Conservation (phyloP, 2,329 filamentous ascomycete genomes). For the Monosporascus sp. region DNA sequence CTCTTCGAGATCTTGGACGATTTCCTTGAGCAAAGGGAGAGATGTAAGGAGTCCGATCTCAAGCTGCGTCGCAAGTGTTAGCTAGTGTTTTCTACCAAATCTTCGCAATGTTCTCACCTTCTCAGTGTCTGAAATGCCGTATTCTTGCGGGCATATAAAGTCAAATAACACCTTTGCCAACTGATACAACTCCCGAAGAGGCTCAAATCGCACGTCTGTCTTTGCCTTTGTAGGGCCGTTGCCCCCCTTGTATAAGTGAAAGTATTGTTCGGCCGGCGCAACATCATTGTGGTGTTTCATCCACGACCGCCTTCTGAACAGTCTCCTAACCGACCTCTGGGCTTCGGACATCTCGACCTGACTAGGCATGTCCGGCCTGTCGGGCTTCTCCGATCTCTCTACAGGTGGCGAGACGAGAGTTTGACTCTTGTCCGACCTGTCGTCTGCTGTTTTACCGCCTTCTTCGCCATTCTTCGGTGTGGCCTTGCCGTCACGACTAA, state of each 20-base stretch:
- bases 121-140: slow-evolving; percentile 90
- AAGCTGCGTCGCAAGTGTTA: slow-evolving; percentile 39
- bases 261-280: slow-evolving; percentile 67
- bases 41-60: slow-evolving; percentile 95
- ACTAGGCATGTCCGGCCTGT: slow-evolving; percentile 20
- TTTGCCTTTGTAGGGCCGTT: slow-evolving; percentile 70
- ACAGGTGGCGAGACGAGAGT: slow-evolving; percentile 20
- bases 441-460: slow-evolving; percentile 29
- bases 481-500: slow-evolving; percentile 35
- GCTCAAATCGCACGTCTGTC: slow-evolving; percentile 77
- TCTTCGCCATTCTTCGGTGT: slow-evolving; percentile 37
- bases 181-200: slow-evolving; percentile 87
- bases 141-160: slow-evolving; percentile 97
- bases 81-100: neutral
- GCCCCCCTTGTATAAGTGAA: slow-evolving; percentile 75
- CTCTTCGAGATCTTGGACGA: slow-evolving; percentile 93
- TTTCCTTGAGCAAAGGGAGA: slow-evolving; percentile 88
- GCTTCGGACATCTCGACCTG: slow-evolving; percentile 23
- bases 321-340: slow-evolving; percentile 38
- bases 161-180: slow-evolving; percentile 94
- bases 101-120: slow-evolving; percentile 45
- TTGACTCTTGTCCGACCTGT: slow-evolving; percentile 36
- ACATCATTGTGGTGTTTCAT: slow-evolving; percentile 51
- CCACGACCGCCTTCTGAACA: slow-evolving; percentile 58
- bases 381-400: slow-evolving; percentile 21